Base-by-base conservation (phyloP, 192 early-diverging fungal species). In the Linnemannia schmuckeri region DNA sequence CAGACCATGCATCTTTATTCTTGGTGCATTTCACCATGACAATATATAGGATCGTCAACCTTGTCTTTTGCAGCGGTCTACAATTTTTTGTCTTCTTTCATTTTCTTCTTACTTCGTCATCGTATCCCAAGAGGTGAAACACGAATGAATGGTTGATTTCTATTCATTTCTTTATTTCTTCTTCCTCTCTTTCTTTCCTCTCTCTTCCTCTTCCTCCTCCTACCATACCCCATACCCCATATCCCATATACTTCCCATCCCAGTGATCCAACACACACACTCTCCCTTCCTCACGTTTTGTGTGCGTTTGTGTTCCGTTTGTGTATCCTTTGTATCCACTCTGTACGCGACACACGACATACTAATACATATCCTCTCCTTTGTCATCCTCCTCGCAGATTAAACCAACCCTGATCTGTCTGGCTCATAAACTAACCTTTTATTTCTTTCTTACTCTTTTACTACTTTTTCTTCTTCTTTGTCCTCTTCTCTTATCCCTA, bases 391-490 rank as follows among this genome's bases (percentile, higher is more conserved):
- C 13, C 13, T 20, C 2, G 18, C 17, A 52, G 20, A 5, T 18
- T 13, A 52, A 52, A 20, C 6, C 20, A 52, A 52, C 49, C 20
- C 49, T 52, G 49, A 52, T 52, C 49, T 69, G 44, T 46, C 44
- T 35, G 66, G 2, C 27, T 9, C 66, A 22, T 35, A 27, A 35
- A 40, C 70, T 8, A 41, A 35, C 24, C 30, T 38, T 49, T 55
- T 57, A 46, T 81, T 20, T 7, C 30, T 74, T 42, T 66, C 27
- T 17, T n/a, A 6, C 6, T 42, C 6, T 71, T 74, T 40, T 22
- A 44, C 73, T 76, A 71, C 74, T 82, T 27, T 66, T 38, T n/a
- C 41, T 47, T 55, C 57, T 38, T 73, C 70, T 57, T 41, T 40
- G 30, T 57, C n/a, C 20, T 49, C 22, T 63, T 42, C 6, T 74